Conservation (phyloP, 148 eudicot species). For the Cornus kousa region DNA sequence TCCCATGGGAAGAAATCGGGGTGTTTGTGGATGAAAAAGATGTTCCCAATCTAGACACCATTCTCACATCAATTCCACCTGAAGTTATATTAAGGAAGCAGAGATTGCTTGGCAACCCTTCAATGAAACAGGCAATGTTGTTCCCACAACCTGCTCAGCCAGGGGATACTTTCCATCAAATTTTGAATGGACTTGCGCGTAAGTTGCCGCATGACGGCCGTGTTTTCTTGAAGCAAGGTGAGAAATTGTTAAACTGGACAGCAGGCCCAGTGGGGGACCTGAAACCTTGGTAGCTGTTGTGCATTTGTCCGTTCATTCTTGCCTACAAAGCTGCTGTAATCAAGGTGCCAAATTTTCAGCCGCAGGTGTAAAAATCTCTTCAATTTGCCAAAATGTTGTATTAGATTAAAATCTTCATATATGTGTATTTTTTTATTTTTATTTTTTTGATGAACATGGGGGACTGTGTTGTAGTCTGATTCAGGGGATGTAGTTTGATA, state of each 20-base stretch:
- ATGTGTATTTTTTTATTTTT: too few relatives aligned
- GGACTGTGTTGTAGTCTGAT: not conserved
- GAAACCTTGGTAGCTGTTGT: slow-evolving; percentile 76
- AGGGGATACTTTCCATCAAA: slow-evolving; percentile 96
- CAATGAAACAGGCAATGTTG: slow-evolving; percentile 96
- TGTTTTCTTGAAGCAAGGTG: slow-evolving; percentile 57
- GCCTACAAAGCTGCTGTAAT: not conserved
- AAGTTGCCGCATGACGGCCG: slow-evolving; percentile 74
- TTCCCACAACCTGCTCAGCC: slow-evolving; percentile 96
- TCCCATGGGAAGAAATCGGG: slow-evolving; percentile 98
- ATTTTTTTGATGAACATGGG: not conserved
- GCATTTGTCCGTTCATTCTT: not conserved
- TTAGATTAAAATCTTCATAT: too few relatives aligned
- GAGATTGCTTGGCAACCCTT: slow-evolving; percentile 91
- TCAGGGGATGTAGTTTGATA: not conserved
- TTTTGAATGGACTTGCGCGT: slow-evolving; percentile 91
- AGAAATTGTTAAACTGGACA: slow-evolving; percentile 89
- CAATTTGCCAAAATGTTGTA: not conserved
- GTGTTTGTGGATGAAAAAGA: slow-evolving; percentile 90
- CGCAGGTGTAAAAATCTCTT: not conserved
- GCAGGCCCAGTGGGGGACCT: slow-evolving; percentile 90
- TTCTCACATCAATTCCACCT: slow-evolving; percentile 75
- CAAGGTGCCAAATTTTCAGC: not conserved
- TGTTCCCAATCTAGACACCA: slow-evolving; percentile 83
- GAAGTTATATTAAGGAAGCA: slow-evolving; percentile 93